A percentile compares a stretch with the other conserved stretches of the same genome.
phyloP scores from a whole-genome alignment of 306 rosid genomes.

The Pyrus bretschneideri region DNA sequence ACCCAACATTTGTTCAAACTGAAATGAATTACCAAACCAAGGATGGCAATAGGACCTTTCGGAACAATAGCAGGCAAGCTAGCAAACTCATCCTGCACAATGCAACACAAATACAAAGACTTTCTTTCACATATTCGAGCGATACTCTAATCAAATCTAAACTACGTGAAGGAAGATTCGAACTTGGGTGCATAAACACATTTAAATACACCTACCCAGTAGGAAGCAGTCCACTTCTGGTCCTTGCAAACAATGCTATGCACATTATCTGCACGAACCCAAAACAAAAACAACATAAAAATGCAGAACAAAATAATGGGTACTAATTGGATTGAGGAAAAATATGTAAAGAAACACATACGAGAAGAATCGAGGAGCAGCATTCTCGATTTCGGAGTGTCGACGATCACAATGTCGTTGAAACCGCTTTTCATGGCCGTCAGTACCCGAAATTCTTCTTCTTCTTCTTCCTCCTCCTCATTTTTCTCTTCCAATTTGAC shows the following conservation, averaged over 20 bases:
- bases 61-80: conserved; percentile 92
- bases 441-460: conserved; percentile 43
- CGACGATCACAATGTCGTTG: conserved; percentile 70
- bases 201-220: conserved; percentile 54
- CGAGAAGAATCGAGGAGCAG: conserved; percentile 78
- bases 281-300: conserved; percentile 2
- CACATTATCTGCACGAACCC: conserved; percentile 49
- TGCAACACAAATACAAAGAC: conserved; percentile 9
- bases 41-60: conserved; percentile 79
- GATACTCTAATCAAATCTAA: neutral
- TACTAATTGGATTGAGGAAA: neutral
- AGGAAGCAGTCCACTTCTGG: conserved; percentile 73
- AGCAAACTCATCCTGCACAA: conserved; percentile 79
- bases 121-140: neutral
- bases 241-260: conserved; percentile 79
- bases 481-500: conserved; percentile 10
- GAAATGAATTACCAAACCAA: conserved; percentile 72
- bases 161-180: neutral
- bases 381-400: conserved; percentile 56
- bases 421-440: conserved; percentile 39
- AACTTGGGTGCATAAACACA: neutral
- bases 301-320: neutral
- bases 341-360: conserved; percentile 7
- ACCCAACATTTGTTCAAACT: neutral
- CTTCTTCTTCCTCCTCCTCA: conserved; percentile 43